Conservation (phyloP, 495 filamentous ascomycete species). For the Lophium mytilinum region DNA sequence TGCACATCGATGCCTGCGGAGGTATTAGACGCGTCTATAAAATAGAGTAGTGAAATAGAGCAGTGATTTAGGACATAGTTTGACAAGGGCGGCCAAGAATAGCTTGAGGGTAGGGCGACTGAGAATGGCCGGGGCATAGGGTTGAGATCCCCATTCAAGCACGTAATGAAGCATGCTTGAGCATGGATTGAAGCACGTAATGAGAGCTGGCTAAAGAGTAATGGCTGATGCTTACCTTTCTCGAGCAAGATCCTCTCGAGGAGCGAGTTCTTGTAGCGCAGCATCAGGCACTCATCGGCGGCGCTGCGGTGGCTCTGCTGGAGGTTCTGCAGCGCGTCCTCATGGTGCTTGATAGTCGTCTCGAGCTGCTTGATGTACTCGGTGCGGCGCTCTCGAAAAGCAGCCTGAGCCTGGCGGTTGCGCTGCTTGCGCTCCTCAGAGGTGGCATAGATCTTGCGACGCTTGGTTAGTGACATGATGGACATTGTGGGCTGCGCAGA, state of each 20-base stretch:
- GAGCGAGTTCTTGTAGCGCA: slow-evolving; percentile 96
- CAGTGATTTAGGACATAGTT: background rate
- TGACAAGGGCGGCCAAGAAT: background rate
- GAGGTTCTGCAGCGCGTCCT: slow-evolving; percentile 81
- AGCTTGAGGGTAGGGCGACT: background rate
- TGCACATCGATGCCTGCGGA: slow-evolving; percentile 86
- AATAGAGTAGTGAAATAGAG: too few relatives aligned
- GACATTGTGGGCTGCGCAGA: slow-evolving; percentile 16
- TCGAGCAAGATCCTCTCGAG: slow-evolving; percentile 91
- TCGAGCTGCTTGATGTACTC: slow-evolving; percentile 99
- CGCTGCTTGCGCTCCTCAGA: slow-evolving; percentile 97
- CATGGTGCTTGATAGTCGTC: slow-evolving; percentile 94
- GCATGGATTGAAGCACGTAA: too few relatives aligned
- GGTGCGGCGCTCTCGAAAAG: slow-evolving; percentile 90
- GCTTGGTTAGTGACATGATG: slow-evolving; percentile 25
- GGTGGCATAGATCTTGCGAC: slow-evolving; percentile 82
- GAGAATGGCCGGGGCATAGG: background rate
- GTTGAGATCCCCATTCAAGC: too few relatives aligned
- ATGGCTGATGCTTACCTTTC: slow-evolving; percentile 57
- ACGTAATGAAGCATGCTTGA: too few relatives aligned
- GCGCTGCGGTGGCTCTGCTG: slow-evolving; percentile 92
- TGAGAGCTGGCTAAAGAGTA: background rate
- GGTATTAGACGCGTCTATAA: background rate
- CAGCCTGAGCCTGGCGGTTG: slow-evolving; percentile 94
- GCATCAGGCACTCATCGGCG: slow-evolving; percentile 95